These are phyloP conservation scores for Metarhizium robertsii DNA, from an alignment of 2,329 filamentous ascomycete species.

Conservation along the genomic window DNA sequence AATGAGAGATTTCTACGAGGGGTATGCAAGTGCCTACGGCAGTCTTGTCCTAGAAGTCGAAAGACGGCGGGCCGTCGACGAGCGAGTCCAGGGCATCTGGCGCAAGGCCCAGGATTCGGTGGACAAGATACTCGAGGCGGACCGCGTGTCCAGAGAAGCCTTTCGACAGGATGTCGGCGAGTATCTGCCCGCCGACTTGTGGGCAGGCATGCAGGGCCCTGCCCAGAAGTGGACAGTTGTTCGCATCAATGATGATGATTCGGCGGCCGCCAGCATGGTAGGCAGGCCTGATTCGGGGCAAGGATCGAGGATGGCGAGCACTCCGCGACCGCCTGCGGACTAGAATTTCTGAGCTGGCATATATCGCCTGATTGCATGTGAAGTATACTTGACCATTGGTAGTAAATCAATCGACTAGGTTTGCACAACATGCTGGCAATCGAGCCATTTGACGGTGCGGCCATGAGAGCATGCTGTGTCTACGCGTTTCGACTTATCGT, in stretches of 20 bases:
- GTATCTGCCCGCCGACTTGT: slow-evolving; percentile 79
- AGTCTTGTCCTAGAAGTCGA: slow-evolving; percentile 76
- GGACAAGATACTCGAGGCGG: slow-evolving; percentile 63
- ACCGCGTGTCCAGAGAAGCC: slow-evolving; percentile 61
- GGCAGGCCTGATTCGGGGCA: slow-evolving; percentile 3
- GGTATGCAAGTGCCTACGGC: slow-evolving; percentile 77
- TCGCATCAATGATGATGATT: slow-evolving; percentile 22
- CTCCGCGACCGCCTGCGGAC: neutral
- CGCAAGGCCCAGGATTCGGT: slow-evolving; percentile 70
- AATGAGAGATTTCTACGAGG: slow-evolving; percentile 75
- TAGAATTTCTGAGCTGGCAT: neutral
- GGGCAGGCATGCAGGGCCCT: slow-evolving; percentile 62
- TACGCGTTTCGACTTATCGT: neutral
- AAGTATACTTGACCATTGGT: neutral
- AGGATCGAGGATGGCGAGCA: neutral
- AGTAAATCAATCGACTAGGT: too few species aligned
- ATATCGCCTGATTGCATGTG: neutral
- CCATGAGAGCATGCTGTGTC: too few species aligned
- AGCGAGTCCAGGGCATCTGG: slow-evolving; percentile 64
- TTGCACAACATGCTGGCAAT: too few species aligned
- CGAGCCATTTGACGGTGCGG: too few species aligned
- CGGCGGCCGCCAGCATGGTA: slow-evolving; percentile 4
- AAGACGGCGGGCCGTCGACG: slow-evolving; percentile 62
- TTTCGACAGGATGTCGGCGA: slow-evolving; percentile 80
- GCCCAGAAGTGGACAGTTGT: slow-evolving; percentile 43